Evolutionary conservation across 2,329 filamentous ascomycete species (phyloP), one percentile per base, ranked within the genome.

Genomic region (Fusarium buxicola): DNA sequence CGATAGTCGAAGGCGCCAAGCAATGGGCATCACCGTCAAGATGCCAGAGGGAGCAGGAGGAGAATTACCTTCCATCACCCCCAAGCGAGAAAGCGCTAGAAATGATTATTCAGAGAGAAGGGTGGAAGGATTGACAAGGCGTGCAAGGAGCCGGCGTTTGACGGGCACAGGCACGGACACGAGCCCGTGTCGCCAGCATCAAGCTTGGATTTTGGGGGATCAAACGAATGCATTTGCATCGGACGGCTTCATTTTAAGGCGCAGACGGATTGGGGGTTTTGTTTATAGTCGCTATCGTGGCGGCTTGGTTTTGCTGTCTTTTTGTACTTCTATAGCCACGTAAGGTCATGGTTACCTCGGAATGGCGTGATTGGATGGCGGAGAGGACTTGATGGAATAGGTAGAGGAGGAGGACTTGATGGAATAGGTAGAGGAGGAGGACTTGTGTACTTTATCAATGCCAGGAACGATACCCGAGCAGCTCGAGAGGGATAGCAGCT

Each of bases 391-490:
- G 49, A 58, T 30, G 41, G 36, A 46, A 50, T 15, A 53, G n/a
- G n/a, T 25, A 58, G 56, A 53, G 30, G 45, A 55, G 46, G 54
- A 30, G 38, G 44, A 28, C 21, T 41, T 40, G 49, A 58, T 30
- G 41, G 36, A 46, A 50, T 15, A 53, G n/a, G n/a, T 25, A 58
- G 56, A 53, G 30, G 45, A 41, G 55, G 41, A 46, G 55, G 48
- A 56, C 39, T 66, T 63, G 59, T 71, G 59, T 71, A 69, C 60
- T 70, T 71, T 70, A 58, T 55, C 60, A 69, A 68, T 66, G 58
- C 36, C 57, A 67, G 62, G 55, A 69, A 69, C 66, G 69, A 72
- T 72, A 72, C 69, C 69, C 69, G 60, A 60, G 62, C 63, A 64
- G 66, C 60, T 69, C 45, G 44, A 39, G 54, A 34, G 38, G 45